Base-by-base conservation (phyloP, 768 basidiomycete species). In the Rhodosporidiobolus odoratus region DNA sequence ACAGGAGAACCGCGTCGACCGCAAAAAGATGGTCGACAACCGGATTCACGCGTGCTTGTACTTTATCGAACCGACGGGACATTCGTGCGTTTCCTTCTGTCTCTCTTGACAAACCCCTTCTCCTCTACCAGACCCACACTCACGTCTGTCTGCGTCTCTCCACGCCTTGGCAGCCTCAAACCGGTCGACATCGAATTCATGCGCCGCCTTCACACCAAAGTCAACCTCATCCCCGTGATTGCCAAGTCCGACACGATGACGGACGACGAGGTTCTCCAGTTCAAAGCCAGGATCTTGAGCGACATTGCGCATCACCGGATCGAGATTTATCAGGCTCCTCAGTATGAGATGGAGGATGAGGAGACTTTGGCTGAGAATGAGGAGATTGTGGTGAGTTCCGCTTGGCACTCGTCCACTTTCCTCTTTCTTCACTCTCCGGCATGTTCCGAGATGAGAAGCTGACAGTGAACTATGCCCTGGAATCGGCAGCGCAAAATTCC, bases 181-280 rank as follows among this genome's bases (percentile, higher is more conserved):
- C 93, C 93, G 72, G 89, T 99, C 78, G 96, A 99, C 80, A 90
- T 99, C 71, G 96, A 98, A 81, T 96, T 97, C 81, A 98, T 99
- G 96, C 88, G 92, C 74, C 85, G 93, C 75, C 86, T 99, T 48
- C 94, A 97, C 81, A 92, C 89, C 75, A 92, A 90, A 80, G 96
- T 99, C 82, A 99, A 99, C 83, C 83, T 99, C 76, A 98, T 99
- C 75, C 96, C 96, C 66, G 86, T 99, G 79, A 98, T 99, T 77
- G 96, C 96, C 70, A 99, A 99, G 83, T 88, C 92, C 15, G 96
- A 99, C 79, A 98, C 96, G 40, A 80, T 99, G 82, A 98, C 96
- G 19, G 94, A 98, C 76, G 93, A 97, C 75, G 96, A 98, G 81
- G 86, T 97, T 75, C 82, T 84, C 13, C 85, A 89, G 61, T 98